Percentiles rank a stretch among this genome's conserved stretches.
Evolutionary conservation across 108 stramenopile species (phyloP).

Genomic region (Discostella pseudostelligera): DNA sequence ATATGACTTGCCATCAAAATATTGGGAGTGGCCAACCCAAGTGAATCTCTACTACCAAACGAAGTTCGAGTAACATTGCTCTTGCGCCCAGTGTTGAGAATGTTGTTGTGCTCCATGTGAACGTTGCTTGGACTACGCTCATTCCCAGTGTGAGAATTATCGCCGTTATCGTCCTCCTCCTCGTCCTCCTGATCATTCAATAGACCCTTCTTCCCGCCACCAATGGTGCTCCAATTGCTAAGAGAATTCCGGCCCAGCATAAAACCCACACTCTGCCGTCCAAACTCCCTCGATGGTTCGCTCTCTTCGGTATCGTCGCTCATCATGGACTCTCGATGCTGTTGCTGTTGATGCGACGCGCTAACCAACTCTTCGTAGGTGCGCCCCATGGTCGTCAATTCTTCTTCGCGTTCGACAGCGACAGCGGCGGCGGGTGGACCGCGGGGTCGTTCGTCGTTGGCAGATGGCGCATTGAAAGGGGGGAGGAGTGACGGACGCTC

Average conservation of each 20-base stretch:
- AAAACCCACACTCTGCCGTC: conserved; percentile 36
- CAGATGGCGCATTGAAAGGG: conserved; percentile 1
- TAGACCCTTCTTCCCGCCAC: conserved; percentile 1
- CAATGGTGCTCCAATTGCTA: conserved; percentile 27
- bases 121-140: conserved; percentile 7
- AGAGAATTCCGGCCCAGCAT: conserved; percentile 28
- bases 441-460: not conserved
- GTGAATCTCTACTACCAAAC: conserved; percentile 5
- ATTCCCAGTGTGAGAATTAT: not conserved
- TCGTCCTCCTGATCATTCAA: not conserved
- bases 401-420: conserved; percentile 6
- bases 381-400: conserved; percentile 24
- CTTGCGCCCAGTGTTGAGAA: conserved; percentile 12
- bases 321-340: conserved; percentile 1
- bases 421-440: not conserved
- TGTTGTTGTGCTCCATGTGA: conserved; percentile 9
- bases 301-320: conserved; percentile 16
- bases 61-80: conserved; percentile 8
- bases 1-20: conserved; percentile 10
- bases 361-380: conserved; percentile 45
- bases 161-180: not conserved
- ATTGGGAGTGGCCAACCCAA: conserved; percentile 12
- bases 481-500: conserved; percentile 23
- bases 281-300: not conserved
- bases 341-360: not conserved